phyloP scores from a whole-genome alignment of 805 yeast species.

The Metschnikowia lochheadii region DNA sequence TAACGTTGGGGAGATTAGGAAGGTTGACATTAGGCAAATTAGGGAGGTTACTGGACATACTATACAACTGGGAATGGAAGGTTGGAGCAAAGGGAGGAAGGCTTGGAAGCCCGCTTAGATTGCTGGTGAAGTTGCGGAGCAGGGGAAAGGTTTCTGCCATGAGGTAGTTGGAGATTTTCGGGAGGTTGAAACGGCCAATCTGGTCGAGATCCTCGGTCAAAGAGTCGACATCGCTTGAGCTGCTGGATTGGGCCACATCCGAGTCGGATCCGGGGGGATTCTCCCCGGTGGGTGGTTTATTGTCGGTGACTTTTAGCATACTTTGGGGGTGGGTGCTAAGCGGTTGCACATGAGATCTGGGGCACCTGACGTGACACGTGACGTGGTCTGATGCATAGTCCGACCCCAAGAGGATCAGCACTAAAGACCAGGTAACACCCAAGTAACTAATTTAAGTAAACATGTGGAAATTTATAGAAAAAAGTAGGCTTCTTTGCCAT shows the following conservation, averaged over 20 bases:
- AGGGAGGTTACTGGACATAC: slow-evolving; percentile 20
- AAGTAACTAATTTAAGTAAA: no score
- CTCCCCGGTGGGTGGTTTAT: neutral
- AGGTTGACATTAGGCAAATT: slow-evolving; percentile 18
- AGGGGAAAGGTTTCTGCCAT: slow-evolving; percentile 18
- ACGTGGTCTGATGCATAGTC: neutral
- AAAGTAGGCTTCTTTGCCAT: no score
- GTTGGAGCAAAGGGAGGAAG: slow-evolving; percentile 16
- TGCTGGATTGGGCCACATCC: slow-evolving; percentile 6
- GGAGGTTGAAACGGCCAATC: slow-evolving; percentile 44
- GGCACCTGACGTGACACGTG: slow-evolving; percentile 1
- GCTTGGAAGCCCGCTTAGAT: slow-evolving; percentile 20
- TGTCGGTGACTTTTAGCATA: slow-evolving; percentile 1
- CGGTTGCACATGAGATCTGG: neutral
- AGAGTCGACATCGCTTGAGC: slow-evolving; percentile 23
- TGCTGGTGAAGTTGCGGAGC: slow-evolving; percentile 23
- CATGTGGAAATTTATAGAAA: neutral
- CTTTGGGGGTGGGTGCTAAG: neutral
- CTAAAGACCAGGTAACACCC: no score
- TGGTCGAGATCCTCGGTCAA: slow-evolving; percentile 47
- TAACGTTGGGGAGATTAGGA: slow-evolving; percentile 13
- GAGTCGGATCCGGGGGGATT: neutral
- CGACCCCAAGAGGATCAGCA: no score
- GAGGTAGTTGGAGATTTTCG: slow-evolving; percentile 9
- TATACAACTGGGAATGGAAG: slow-evolving; percentile 20